Base-by-base conservation (phyloP, 2,329 filamentous ascomycete genomes). In the Tolypocladium tropicale region DNA sequence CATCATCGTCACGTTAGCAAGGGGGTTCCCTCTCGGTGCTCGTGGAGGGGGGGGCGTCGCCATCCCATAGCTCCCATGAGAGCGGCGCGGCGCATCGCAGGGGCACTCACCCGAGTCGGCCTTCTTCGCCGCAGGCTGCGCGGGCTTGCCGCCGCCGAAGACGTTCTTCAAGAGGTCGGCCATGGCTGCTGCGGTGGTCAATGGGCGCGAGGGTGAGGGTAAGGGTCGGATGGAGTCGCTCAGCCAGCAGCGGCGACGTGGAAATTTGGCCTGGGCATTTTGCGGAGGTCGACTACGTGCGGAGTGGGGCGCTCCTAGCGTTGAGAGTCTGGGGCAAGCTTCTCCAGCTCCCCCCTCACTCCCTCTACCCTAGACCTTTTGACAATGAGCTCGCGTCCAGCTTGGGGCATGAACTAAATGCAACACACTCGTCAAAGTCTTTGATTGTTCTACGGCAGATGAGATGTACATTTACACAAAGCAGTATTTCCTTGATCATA, bases 81-180 rank as follows among this genome's bases (percentile, higher is more conserved):
- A 28, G 46, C 46, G 16, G 7, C 16, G 43, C 43, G 14, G 25
- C 3, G 43, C 14, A 5, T 5, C 14, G 25, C 16, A 48, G 16
- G 14, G 18, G 28, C 25, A 74, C 81, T 66, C 77, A 89, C 86
- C 86, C 63, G 85, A 79, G 72, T 90, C 85, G 58, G 76, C 72
- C 62, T 77, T 77, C 61, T 76, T 76, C 51, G 75, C 72, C 53
- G 61, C 59, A 60, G 83, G 76, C 55, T 65, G 55, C 57, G 60
- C 63, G n/a, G 65, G 62, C 76, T 89, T 85, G 68, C 78, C 78
- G 68, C 81, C 85, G 67, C 86, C 86, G 64, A 91, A 82, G 66
- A 90, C 72, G 68, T 82, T 83, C 73, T 88, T 88, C 63, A 89
- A 68, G 62, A 87, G 72, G 65, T 79, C 76, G 63, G 79, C 79